A percentile compares a stretch with the other conserved stretches of the same genome.
Evolutionary conservation across 2,329 filamentous ascomycete genomes (phyloP).

Genomic region (Colletotrichum neosansevieriae): DNA sequence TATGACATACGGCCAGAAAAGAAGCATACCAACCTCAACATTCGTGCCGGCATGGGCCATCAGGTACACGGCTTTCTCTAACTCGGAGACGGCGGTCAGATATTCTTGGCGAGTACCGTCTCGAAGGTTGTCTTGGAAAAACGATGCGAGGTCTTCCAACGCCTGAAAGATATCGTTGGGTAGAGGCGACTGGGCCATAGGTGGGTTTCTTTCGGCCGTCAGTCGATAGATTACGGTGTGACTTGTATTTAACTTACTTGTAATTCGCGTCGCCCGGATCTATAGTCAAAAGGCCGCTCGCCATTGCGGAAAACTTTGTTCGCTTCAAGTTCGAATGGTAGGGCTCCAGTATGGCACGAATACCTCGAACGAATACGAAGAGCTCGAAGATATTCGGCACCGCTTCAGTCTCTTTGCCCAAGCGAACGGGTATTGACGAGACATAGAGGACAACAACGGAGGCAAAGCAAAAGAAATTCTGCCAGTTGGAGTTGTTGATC

Average conservation of each 20-base stretch:
- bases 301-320: slow-evolving; percentile 17
- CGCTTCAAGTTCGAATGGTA: neutral
- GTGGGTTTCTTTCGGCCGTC: neutral
- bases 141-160: neutral
- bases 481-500: slow-evolving; percentile 42
- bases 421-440: neutral
- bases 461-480: slow-evolving; percentile 56
- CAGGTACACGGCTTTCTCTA: slow-evolving; percentile 42
- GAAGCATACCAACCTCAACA: slow-evolving; percentile 42
- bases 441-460: slow-evolving; percentile 52
- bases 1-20: slow-evolving; percentile 46
- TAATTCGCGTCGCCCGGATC: slow-evolving; percentile 7
- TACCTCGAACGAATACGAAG: slow-evolving; percentile 32
- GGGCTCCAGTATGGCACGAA: slow-evolving; percentile 11
- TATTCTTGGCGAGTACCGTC: slow-evolving; percentile 42
- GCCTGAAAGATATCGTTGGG: slow-evolving; percentile 30
- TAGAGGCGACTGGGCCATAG: slow-evolving; percentile 3
- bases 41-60: slow-evolving; percentile 43
- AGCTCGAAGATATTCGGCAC: slow-evolving; percentile 9
- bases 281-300: slow-evolving; percentile 8
- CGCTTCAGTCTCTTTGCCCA: neutral
- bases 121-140: slow-evolving; percentile 1
- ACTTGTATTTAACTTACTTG: neutral
- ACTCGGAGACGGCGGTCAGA: slow-evolving; percentile 35
- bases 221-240: no score